phyloP scores from a whole-genome alignment of 495 filamentous ascomycete genomes.

The Physcia stellaris region DNA sequence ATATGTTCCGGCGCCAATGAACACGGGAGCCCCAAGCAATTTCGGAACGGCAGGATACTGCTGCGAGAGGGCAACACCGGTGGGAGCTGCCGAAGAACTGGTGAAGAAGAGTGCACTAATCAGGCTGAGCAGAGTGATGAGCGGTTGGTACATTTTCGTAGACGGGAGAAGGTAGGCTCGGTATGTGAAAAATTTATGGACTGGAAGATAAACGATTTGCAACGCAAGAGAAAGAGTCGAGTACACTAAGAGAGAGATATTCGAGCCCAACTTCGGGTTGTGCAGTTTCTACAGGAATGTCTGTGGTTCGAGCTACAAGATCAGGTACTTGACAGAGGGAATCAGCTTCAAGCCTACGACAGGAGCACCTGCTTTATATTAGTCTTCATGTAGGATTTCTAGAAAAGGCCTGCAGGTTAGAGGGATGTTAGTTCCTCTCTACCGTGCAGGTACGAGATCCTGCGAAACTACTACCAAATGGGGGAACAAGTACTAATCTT shows the following conservation, averaged over 20 bases:
- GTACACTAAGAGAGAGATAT: neutral
- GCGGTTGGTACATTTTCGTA: neutral
- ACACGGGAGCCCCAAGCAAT: conserved; percentile 4
- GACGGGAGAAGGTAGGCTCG: neutral
- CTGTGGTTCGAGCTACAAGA: neutral
- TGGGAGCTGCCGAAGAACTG: conserved; percentile 4
- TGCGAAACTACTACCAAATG: no score
- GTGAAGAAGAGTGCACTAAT: neutral
- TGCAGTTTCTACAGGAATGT: neutral
- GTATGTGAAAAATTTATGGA: no score
- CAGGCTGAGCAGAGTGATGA: neutral
- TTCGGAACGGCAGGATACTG: conserved; percentile 1
- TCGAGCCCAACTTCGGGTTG: neutral
- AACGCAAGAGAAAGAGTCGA: neutral
- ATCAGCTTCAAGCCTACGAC: no score
- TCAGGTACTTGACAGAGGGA: neutral
- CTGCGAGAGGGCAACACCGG: neutral
- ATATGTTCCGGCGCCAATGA: conserved; percentile 29
- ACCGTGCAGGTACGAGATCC: no score
- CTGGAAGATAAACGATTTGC: neutral
- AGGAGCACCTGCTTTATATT: no score
- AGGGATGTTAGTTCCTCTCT: no score
- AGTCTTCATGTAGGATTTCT: no score
- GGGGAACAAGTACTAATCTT: no score
- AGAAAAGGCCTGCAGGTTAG: no score